Percentiles rank a stretch among this genome's conserved stretches.
phyloP scores from a whole-genome alignment of 2,329 filamentous ascomycete genomes.

The Ophiocordyceps unilateralis region DNA sequence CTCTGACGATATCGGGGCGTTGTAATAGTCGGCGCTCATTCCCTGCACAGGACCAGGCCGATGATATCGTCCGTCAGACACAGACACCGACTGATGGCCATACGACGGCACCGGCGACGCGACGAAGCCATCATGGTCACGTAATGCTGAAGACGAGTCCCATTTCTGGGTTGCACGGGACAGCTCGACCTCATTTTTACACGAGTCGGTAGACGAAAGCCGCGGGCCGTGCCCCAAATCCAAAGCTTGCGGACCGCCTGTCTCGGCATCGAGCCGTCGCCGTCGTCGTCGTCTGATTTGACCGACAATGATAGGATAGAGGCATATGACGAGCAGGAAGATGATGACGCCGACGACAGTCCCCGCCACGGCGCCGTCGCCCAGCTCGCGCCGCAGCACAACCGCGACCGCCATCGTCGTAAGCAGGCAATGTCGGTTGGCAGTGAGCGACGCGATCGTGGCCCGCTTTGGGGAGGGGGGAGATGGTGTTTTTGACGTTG shows the following conservation, averaged over 20 bases:
- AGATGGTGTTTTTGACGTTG: not conserved
- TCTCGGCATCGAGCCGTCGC: constrained; percentile 13
- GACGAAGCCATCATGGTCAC: too few species aligned
- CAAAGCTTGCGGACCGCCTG: constrained; percentile 8
- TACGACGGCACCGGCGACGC: too few species aligned
- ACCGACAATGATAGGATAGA: constrained; percentile 21
- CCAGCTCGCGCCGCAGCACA: constrained; percentile 12
- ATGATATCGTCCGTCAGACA: constrained; percentile 9
- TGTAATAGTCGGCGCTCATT: constrained; percentile 24
- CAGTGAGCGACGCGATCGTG: not conserved
- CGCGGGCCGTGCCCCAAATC: constrained; percentile 11
- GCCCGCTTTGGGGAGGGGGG: not conserved
- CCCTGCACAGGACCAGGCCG: constrained; percentile 15
- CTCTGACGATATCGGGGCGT: constrained; percentile 21
- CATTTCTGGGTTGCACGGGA: constrained; percentile 11
- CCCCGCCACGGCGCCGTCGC: constrained; percentile 19
- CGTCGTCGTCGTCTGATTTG: constrained; percentile 12
- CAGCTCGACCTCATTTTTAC: constrained; percentile 13
- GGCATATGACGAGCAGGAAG: constrained; percentile 17
- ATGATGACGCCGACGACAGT: constrained; percentile 18
- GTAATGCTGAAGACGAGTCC: constrained; percentile 7
- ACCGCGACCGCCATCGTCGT: not conserved
- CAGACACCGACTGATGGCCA: too few species aligned
- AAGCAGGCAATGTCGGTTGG: constrained; percentile 2
- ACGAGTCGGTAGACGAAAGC: constrained; percentile 19